Conservation (phyloP, 208 protist species). For the Trypanosoma conorhini region DNA sequence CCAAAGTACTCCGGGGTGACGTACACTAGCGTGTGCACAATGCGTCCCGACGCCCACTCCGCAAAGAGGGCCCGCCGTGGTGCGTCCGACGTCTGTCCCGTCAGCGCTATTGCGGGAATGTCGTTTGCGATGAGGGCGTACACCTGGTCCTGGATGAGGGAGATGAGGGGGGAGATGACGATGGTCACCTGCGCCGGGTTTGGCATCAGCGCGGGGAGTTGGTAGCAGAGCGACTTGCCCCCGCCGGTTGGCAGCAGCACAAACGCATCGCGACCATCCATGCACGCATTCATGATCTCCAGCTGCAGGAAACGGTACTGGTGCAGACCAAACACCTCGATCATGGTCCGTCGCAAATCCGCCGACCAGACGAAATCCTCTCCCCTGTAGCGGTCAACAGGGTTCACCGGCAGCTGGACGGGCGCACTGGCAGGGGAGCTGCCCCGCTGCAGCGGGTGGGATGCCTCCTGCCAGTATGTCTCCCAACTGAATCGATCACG, state of each 20-base stretch:
- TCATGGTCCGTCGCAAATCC: slow-evolving; percentile 86
- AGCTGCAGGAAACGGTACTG: slow-evolving; percentile 92
- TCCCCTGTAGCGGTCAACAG: slow-evolving; percentile 56
- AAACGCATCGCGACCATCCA: slow-evolving; percentile 93
- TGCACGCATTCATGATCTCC: slow-evolving; percentile 95
- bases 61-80: slow-evolving; percentile 60
- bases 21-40: slow-evolving; percentile 79
- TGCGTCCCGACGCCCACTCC: slow-evolving; percentile 57
- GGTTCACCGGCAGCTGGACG: slow-evolving; percentile 72
- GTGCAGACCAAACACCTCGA: slow-evolving; percentile 88
- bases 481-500: slow-evolving; percentile 61
- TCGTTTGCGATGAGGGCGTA: slow-evolving; percentile 79
- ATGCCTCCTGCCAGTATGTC: slow-evolving; percentile 54
- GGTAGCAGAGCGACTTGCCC: slow-evolving; percentile 97
- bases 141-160: slow-evolving; percentile 97
- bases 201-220: slow-evolving; percentile 92
- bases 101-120: slow-evolving; percentile 79
- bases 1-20: slow-evolving; percentile 91
- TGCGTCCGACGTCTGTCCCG: slow-evolving; percentile 68
- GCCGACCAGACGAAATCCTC: slow-evolving; percentile 81
- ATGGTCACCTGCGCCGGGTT: slow-evolving; percentile 85
- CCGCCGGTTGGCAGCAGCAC: slow-evolving; percentile 95
- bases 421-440: slow-evolving; percentile 37
- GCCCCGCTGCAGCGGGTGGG: slow-evolving; percentile 27
- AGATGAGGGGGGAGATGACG: slow-evolving; percentile 97